Conservation (phyloP, 148 eudicot species). For the Amaranthus hypochondriacus region DNA sequence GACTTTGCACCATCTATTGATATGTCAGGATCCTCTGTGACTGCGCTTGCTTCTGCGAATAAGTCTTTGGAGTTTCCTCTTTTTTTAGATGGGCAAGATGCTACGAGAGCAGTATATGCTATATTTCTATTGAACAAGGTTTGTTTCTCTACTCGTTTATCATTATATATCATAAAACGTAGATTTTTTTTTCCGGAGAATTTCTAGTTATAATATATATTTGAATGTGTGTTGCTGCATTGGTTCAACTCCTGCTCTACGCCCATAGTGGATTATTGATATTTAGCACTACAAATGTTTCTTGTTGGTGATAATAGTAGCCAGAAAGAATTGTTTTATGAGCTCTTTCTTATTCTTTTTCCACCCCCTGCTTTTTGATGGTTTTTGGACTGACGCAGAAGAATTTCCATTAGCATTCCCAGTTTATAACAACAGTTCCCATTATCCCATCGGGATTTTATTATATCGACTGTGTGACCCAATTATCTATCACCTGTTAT, state of each 20-base stretch:
- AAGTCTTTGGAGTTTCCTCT: conserved; percentile 82
- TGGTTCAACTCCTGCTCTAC: neutral
- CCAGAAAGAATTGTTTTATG: conserved; percentile 7
- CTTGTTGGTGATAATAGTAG: neutral
- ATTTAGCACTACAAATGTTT: neutral
- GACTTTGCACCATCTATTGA: conserved; percentile 71
- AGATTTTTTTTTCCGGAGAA: neutral
- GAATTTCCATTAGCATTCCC: neutral
- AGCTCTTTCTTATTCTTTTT: neutral
- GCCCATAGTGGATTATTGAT: neutral
- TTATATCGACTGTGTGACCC: too few species aligned
- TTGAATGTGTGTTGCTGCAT: neutral
- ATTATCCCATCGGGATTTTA: too few species aligned
- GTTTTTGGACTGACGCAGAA: neutral
- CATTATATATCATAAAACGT: neutral
- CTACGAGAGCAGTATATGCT: conserved; percentile 92
- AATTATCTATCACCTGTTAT: too few species aligned
- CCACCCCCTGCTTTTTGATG: neutral
- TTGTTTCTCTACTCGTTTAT: conserved; percentile 7
- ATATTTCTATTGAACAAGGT: conserved; percentile 98
- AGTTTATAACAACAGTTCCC: too few species aligned
- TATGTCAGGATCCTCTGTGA: conserved; percentile 40
- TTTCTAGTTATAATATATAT: neutral
- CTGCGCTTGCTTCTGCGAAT: conserved; percentile 36
- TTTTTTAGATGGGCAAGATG: conserved; percentile 89